Evolutionary conservation across 352 stramenopile species (phyloP), one percentile per base, ranked within the genome.

Genomic region (Globisporangium echinulatum): DNA sequence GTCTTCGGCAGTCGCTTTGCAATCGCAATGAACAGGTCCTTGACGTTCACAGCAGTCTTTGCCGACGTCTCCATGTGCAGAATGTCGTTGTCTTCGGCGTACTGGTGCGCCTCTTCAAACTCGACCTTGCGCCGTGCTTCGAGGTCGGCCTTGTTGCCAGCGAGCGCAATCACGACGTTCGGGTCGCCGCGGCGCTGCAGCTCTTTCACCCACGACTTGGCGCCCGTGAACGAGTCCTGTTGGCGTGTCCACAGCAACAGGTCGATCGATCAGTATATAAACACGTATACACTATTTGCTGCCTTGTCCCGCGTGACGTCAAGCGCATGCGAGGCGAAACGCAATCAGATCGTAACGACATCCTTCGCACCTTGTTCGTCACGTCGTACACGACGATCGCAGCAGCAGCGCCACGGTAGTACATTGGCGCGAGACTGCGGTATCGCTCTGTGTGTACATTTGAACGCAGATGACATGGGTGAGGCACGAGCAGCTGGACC

Each of bases 161-260:
- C 91, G 13, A 99, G 84, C 7, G 96, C 96, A 57, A 99, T 98
- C 40, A 99, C 91, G 14, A 98, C 91, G 67, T 98, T 98, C 5
- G 96, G 96, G 74, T 99, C 97, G 47, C 97, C 97, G 57, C 97
- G 92, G 62, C 97, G 85, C 77, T 99, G 97, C 50, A 99, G 79
- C 72, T 99, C 98, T 75, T 99, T 99, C 42, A 99, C 97, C 98
- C 98, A 99, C 10, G 88, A 98, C 70, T 99, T 99, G 48, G 97
- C 97, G 8, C 97, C 97, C 17, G 90, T 97, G 64, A 98, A 98
- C 8, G 93, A 98, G 58, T 98, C 95, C 85, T 97, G 61, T 14
- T 13, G 25, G 33, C 9, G 19, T 14, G 8, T 43, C 40, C 33
- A 54, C 33, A 33, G 48, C 48, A 52, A 52, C 19, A 44, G 0